Evolutionary conservation across 371 early-diverging fungal species (phyloP), one percentile per base, ranked within the genome.

Genomic region (Parasitella parasitica): DNA sequence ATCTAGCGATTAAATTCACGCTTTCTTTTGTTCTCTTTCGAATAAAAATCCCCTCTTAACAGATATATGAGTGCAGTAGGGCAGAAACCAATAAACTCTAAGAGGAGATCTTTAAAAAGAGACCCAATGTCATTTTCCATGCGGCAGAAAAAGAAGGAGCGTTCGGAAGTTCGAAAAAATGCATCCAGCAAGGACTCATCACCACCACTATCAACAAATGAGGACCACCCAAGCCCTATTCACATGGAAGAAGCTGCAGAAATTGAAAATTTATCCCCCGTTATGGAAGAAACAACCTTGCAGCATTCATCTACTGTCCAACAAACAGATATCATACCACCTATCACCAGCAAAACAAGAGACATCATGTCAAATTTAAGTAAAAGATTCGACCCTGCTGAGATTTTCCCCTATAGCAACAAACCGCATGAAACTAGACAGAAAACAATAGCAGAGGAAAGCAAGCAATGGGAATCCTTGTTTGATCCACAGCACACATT

Each of bases 401-500:
- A n/a, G 0, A 39, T 60, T 7, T 60, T 60, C 9, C 60, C 60
- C 9, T 53, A 53, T 11, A 53, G 24, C 24, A 60, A 60, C 22
- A 48, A 37, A 51, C 37, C 27, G 4, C 24, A 61, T 12, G 62
- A 48, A 22, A 22, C 38, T 1, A 6, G 30, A 3, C 30, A 55
- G 36, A 49, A 37, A 20, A 52, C 55, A 2, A 48, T 53, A 18
- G 39, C 51, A 11, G 62, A 66, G 32, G 62, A 66, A 38, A 66
- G 53, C 20, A 62, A 58, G 22, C 63, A 59, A 54, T 67, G 67
- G 67, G 67, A 67, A 8, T 63, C 50, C 0, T 38, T 67, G 6
- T 67, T 67, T 28, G 63, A 67, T 28, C 67, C 67, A 5, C 67
- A 67, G 18, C 46, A 62, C 35, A 58, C 59, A 6, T 67, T 67